These are phyloP conservation scores for Solanum pinnatisectum DNA, from an alignment of 257 asterid species.

Conservation along the genomic window DNA sequence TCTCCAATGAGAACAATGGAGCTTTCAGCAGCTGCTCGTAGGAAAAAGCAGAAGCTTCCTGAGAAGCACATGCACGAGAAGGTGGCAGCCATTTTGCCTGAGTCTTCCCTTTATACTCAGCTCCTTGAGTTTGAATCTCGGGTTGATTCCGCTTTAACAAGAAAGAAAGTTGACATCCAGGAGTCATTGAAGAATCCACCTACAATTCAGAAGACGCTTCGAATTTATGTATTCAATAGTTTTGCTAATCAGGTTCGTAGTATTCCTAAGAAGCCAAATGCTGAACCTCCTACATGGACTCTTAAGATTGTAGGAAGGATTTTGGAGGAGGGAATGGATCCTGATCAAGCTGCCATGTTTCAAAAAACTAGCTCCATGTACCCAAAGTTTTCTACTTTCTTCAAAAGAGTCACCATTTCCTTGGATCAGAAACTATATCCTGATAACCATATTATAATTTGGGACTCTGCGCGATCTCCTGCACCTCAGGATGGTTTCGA, in stretches of 20 bases:
- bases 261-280: conserved; percentile 75
- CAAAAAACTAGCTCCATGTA: conserved; percentile 60
- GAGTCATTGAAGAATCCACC: conserved; percentile 79
- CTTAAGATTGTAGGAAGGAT: conserved; percentile 90
- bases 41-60: conserved; percentile 92
- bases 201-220: conserved; percentile 72
- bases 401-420: conserved; percentile 81
- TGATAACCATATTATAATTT: conserved; percentile 75
- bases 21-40: conserved; percentile 71
- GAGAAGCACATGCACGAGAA: conserved; percentile 89
- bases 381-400: conserved; percentile 84
- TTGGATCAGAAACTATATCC: conserved; percentile 88
- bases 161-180: conserved; percentile 94
- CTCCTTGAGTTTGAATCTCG: conserved; percentile 93
- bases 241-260: conserved; percentile 75
- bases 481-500: conserved; percentile 98
- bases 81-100: conserved; percentile 93
- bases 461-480: conserved; percentile 87
- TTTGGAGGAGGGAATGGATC: conserved; percentile 87
- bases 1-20: conserved; percentile 83
- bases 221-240: conserved; percentile 81
- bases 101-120: conserved; percentile 91
- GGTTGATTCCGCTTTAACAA: conserved; percentile 76
- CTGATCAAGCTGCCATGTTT: conserved; percentile 77
- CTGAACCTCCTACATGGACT: conserved; percentile 94